Evolutionary conservation across 129 eudicot genomes (phyloP).

Genomic region (Flaveria bidentis): DNA sequence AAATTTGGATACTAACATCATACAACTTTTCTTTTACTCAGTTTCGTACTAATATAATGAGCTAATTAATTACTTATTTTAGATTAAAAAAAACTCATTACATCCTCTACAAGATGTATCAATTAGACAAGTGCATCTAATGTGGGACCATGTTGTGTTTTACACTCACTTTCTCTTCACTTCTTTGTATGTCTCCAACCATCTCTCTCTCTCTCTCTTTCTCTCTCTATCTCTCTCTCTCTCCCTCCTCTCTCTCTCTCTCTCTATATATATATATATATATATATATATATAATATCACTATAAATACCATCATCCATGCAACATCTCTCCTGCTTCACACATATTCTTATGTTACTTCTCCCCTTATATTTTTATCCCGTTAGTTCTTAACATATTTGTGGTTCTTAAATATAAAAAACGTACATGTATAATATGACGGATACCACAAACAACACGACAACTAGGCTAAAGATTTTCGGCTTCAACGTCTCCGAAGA

Average conservation of each 20-base stretch:
- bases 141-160: constrained; percentile 59
- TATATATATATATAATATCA: no score
- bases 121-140: constrained; percentile 58
- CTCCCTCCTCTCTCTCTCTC: no score
- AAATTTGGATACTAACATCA: constrained; percentile 24
- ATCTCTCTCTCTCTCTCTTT: no score
- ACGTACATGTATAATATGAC: constrained; percentile 38
- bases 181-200: constrained; percentile 75
- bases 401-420: no score
- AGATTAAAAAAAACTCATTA: neutral
- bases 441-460: constrained; percentile 38
- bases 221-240: no score
- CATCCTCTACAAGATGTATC: neutral
- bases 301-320: constrained; percentile 69
- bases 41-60: neutral
- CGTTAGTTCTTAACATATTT: no score
- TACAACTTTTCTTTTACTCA: constrained; percentile 29
- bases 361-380: neutral
- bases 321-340: constrained; percentile 45
- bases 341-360: constrained; percentile 29
- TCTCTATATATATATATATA: no score
- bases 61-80: neutral
- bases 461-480: constrained; percentile 59
- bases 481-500: constrained; percentile 81
- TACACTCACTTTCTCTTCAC: constrained; percentile 34